phyloP scores from a whole-genome alignment of 331 rosid species.

The Arachis monticola region DNA sequence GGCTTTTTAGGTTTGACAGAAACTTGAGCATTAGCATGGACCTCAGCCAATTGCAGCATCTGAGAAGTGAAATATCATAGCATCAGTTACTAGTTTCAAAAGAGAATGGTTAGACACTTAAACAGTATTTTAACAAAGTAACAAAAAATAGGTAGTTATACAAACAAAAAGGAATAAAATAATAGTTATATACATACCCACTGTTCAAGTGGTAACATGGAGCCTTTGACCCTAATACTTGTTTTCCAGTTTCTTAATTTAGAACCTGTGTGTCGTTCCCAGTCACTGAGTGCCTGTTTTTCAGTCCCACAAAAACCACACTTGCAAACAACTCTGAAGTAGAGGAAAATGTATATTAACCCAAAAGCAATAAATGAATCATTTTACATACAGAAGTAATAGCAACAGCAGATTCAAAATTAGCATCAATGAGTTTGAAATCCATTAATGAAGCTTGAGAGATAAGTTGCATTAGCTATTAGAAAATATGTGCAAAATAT shows the following conservation, averaged over 20 bases:
- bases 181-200: slow-evolving; percentile 72
- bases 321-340: too few relatives aligned
- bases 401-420: too few relatives aligned
- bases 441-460: too few relatives aligned
- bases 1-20: slow-evolving; percentile 83
- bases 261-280: slow-evolving; percentile 98
- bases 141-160: slow-evolving; percentile 6
- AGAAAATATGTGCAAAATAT: too few relatives aligned
- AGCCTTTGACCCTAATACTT: slow-evolving; percentile 86
- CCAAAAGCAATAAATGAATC: too few relatives aligned
- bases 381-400: too few relatives aligned
- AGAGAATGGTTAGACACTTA: slow-evolving; percentile 13
- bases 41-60: slow-evolving; percentile 98
- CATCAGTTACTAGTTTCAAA: slow-evolving; percentile 33
- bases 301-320: too few relatives aligned
- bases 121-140: slow-evolving; percentile 23
- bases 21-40: slow-evolving; percentile 75
- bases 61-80: slow-evolving; percentile 50
- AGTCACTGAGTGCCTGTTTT: slow-evolving; percentile 63
- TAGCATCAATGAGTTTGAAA: too few relatives aligned
- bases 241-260: slow-evolving; percentile 91
- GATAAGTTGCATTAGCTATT: too few relatives aligned
- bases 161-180: slow-evolving; percentile 18
- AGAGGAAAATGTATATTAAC: too few relatives aligned
- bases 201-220: slow-evolving; percentile 95